Percentiles rank a stretch among this genome's conserved stretches.
phyloP scores from a whole-genome alignment of 805 yeast species.

The Lipomyces lipofer region DNA sequence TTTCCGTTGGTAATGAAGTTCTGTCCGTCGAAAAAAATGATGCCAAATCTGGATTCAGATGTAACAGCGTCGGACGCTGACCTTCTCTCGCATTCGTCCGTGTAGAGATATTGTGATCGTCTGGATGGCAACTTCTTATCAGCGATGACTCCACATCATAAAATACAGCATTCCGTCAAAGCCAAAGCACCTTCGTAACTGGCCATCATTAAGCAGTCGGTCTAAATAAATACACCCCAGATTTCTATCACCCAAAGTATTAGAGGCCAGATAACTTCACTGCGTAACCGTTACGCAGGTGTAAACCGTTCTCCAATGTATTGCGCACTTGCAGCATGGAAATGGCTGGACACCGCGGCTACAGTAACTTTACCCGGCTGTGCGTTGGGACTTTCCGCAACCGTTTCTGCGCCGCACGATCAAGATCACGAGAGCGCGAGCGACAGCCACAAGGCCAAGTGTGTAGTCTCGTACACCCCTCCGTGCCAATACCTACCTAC shows the following conservation, averaged over 20 bases:
- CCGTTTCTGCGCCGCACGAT: too few relatives aligned
- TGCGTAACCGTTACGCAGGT: too few relatives aligned
- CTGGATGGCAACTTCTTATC: constrained; percentile 8
- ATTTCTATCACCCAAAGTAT: too few relatives aligned
- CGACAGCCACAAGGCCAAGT: not conserved
- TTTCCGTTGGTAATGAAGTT: not conserved
- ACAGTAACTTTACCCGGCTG: too few relatives aligned
- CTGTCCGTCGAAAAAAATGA: constrained; percentile 26
- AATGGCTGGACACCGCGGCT: too few relatives aligned
- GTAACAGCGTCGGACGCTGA: constrained; percentile 18
- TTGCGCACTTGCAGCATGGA: too few relatives aligned
- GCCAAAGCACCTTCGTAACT: constrained; percentile 24
- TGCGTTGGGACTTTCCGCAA: too few relatives aligned
- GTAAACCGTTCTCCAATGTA: too few relatives aligned
- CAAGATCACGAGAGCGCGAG: not conserved
- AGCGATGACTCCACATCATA: not conserved
- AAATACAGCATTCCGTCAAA: not conserved
- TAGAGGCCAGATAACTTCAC: too few relatives aligned
- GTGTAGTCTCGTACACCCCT: not conserved
- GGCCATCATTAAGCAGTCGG: constrained; percentile 27
- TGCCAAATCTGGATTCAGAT: constrained; percentile 28
- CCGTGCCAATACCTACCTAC: not conserved
- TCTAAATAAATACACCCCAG: too few relatives aligned
- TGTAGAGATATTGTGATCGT: constrained; percentile 24
- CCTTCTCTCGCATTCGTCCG: not conserved